A percentile compares a stretch with the other conserved stretches of the same genome.
phyloP scores from a whole-genome alignment of 2,329 filamentous ascomycete species.

The Daldinia sp. region DNA sequence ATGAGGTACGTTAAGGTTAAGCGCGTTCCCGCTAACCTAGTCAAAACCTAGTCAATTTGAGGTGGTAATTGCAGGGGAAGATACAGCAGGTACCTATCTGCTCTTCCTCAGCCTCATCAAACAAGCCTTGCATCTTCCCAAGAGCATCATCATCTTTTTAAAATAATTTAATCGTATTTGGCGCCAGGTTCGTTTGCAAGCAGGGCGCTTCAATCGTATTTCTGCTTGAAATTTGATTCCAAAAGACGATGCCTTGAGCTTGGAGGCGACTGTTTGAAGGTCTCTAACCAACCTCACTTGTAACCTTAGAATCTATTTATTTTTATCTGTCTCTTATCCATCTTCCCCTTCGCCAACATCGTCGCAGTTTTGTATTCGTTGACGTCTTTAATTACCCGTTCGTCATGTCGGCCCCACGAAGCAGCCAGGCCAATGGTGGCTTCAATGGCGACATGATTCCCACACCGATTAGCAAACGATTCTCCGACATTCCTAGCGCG shows the following conservation, averaged over 20 bases:
- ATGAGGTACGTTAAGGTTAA: not conserved
- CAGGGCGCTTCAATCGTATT: not conserved
- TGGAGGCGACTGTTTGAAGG: slow-evolving; percentile 24
- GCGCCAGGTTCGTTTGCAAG: slow-evolving; percentile 4
- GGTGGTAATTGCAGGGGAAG: not conserved
- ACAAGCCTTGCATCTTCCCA: slow-evolving; percentile 24
- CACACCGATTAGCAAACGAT: slow-evolving; percentile 61
- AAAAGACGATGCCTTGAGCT: slow-evolving; percentile 20
- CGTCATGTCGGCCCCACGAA: slow-evolving; percentile 55
- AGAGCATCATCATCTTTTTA: slow-evolving; percentile 4
- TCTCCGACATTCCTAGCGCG: slow-evolving; percentile 69
- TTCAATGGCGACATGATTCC: slow-evolving; percentile 50
- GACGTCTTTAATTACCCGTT: not conserved
- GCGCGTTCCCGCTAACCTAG: no score
- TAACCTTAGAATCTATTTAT: not conserved
- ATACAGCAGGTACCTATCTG: not conserved
- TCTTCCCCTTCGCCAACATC: not conserved
- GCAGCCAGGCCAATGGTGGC: slow-evolving; percentile 55
- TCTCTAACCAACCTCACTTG: not conserved
- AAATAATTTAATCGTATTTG: slow-evolving; percentile 1
- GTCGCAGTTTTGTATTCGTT: not conserved
- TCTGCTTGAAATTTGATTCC: not conserved
- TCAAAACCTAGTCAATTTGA: not conserved
- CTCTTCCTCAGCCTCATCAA: slow-evolving; percentile 32
- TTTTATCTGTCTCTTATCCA: not conserved